Conservation (phyloP, 2,329 filamentous ascomycete species). For the Fusarium camptoceras region DNA sequence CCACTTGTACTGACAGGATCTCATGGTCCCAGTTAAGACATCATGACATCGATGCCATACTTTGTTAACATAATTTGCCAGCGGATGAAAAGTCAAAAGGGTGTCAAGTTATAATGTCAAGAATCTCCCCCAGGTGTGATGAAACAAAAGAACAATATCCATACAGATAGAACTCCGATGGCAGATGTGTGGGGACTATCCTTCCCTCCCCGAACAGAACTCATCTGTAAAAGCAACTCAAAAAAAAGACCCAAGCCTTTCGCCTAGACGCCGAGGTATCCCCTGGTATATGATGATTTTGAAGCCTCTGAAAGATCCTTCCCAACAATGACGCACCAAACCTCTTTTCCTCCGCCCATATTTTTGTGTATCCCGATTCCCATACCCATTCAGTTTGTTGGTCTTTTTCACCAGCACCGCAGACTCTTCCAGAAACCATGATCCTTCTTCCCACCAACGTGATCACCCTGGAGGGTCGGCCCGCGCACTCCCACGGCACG, state of each 20-base stretch:
- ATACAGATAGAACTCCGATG: slow-evolving; percentile 38
- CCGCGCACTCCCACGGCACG: slow-evolving; percentile 60
- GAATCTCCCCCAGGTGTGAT: slow-evolving; percentile 9
- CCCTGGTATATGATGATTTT: slow-evolving; percentile 47
- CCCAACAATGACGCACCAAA: slow-evolving; percentile 25
- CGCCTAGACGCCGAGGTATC: slow-evolving; percentile 46
- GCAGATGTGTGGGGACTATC: slow-evolving; percentile 21
- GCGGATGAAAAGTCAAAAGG: slow-evolving; percentile 8
- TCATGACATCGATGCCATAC: not conserved
- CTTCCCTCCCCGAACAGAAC: slow-evolving; percentile 26
- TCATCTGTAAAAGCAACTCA: slow-evolving; percentile 19
- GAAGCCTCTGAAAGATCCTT: slow-evolving; percentile 33
- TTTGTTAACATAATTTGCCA: not conserved
- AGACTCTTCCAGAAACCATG: slow-evolving; percentile 67
- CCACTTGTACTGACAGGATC: not conserved
- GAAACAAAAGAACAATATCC: slow-evolving; percentile 19
- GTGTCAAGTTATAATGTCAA: slow-evolving; percentile 21
- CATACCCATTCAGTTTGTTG: not conserved
- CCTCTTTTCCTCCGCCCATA: not conserved
- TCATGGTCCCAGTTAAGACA: not conserved
- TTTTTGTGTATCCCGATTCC: not conserved
- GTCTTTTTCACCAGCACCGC: slow-evolving; percentile 64
- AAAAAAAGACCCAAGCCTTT: slow-evolving; percentile 33
- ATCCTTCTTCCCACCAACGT: slow-evolving; percentile 54
- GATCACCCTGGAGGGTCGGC: slow-evolving; percentile 57